Percentiles rank a stretch among this genome's conserved stretches.
Evolutionary conservation across 305 asterid species (phyloP).

Genomic region (Petunia hybrid): DNA sequence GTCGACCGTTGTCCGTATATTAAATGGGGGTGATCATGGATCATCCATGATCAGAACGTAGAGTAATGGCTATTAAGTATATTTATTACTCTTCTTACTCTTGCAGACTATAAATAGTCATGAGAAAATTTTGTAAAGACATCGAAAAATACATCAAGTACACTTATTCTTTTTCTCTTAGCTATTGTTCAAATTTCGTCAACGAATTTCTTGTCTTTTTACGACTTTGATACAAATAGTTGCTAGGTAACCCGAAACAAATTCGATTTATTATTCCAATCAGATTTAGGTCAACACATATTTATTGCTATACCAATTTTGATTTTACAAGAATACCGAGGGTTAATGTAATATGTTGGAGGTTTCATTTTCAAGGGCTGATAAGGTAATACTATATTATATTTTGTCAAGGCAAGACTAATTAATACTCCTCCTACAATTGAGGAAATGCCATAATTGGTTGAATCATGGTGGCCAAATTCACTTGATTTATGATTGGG

Average conservation of each 20-base stretch:
- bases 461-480: not conserved
- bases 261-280: no score
- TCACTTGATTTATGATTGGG: not conserved
- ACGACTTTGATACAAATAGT: no score
- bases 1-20: no score
- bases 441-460: not conserved
- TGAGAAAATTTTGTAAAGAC: not conserved
- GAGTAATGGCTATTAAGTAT: no score
- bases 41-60: not conserved
- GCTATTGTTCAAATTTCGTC: no score
- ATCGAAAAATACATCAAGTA: not conserved
- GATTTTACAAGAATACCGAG: not conserved
- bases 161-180: no score
- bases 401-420: constrained; percentile 6
- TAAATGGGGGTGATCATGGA: not conserved
- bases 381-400: not conserved
- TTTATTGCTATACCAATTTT: not conserved
- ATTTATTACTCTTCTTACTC: no score
- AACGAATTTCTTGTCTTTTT: no score
- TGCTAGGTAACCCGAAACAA: no score
- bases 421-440: constrained; percentile 1
- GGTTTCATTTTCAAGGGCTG: constrained; percentile 16
- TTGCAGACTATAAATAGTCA: no score
- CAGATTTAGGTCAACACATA: no score
- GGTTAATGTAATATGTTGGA: not conserved